Evolutionary conservation across 2,329 filamentous ascomycete species (phyloP), one percentile per base, ranked within the genome.

Genomic region (Drechslerella stenobrocha): DNA sequence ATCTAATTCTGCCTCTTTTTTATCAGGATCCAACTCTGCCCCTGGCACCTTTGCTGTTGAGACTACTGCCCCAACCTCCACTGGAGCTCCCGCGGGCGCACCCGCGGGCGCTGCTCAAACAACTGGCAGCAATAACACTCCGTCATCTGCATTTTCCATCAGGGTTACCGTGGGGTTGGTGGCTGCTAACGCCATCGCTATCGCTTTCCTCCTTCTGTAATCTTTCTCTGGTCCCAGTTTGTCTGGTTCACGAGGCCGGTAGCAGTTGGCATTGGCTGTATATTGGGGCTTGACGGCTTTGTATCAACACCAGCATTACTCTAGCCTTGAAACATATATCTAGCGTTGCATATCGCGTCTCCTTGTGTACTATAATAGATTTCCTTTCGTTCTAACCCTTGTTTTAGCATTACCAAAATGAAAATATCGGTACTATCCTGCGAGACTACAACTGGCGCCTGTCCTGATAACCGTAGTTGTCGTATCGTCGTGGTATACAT

Each of bases 161-260:
- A 44, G 59, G 37, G 63, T 56, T 22, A 35, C 63, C 15, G 60
- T 67, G 35, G 50, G 50, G 9, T 32, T 67, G 15, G 63, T 60
- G 8, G 44, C 45, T 22, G 20, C 50, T 15, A 50, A 67, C 18
- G 63, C 55, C 26, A 11, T 60, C 7, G 55, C 45, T 32, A 55
- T 45, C 59, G 63, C 63, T 59, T 67, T 67, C 55, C 60, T 67
- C 55, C 63, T 67, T 51, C 47, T 67, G 55, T 67, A 67, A 67
- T 56, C 23, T 40, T 23, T 26, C 20, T 24, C 37, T 13, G 3
- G 22, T n/a, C n/a, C n/a, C n/a, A n/a, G n/a, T n/a, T n/a, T n/a
- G n/a, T n/a, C n/a, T n/a, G n/a, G n/a, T n/a, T n/a, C n/a, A n/a
- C n/a, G n/a, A n/a, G n/a, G n/a, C n/a, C n/a, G 26, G 37, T 11